phyloP scores from a whole-genome alignment of 768 basidiomycete species.

The Termitomyces sp. region DNA sequence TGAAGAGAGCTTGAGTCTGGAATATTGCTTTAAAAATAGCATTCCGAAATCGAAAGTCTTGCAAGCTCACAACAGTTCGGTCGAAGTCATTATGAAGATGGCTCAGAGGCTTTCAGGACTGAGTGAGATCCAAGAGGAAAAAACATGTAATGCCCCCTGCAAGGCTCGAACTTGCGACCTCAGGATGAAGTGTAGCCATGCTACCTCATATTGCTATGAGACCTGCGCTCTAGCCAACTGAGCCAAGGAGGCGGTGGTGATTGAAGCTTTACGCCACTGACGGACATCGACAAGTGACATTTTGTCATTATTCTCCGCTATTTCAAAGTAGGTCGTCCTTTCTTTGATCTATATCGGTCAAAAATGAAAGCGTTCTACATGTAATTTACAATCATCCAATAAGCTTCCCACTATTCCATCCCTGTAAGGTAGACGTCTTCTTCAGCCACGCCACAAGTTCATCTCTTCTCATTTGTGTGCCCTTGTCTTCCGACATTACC shows the following conservation, averaged over 20 bases:
- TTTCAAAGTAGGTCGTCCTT: too few relatives aligned
- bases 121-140: too few relatives aligned
- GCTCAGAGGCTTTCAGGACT: too few relatives aligned
- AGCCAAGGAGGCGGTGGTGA: neutral
- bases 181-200: slow-evolving; percentile 25
- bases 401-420: slow-evolving; percentile 31
- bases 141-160: slow-evolving; percentile 29
- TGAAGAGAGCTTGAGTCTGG: too few relatives aligned
- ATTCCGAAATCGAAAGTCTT: too few relatives aligned
- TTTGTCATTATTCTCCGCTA: too few relatives aligned
- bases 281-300: too few relatives aligned
- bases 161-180: slow-evolving; percentile 53
- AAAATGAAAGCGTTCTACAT: neutral
- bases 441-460: slow-evolving; percentile 64
- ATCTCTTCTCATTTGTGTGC: slow-evolving; percentile 54
- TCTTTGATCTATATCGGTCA: too few relatives aligned
- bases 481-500: slow-evolving; percentile 55
- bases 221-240: slow-evolving; percentile 4
- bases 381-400: neutral
- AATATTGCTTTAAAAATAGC: too few relatives aligned
- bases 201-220: slow-evolving; percentile 1
- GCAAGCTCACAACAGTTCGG: too few relatives aligned
- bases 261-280: neutral
- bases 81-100: too few relatives aligned
- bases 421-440: slow-evolving; percentile 35